Base-by-base conservation (phyloP, 164 flowering plant genomes). In the Saururus chinensis region DNA sequence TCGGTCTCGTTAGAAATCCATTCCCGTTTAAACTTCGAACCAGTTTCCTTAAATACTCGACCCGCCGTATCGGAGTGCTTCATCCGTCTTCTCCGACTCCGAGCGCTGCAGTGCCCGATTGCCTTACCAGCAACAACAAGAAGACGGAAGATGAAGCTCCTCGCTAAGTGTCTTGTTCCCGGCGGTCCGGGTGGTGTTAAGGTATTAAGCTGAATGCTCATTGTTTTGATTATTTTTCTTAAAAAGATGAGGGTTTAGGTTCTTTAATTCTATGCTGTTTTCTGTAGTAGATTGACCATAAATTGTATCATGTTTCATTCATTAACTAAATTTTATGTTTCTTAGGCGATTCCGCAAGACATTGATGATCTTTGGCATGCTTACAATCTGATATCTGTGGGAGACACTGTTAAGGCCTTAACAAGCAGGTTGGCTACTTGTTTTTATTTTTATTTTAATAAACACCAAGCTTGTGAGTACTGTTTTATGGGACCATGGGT, bases 301-400 rank as follows among this genome's bases (percentile, higher is more conserved):
- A n/a, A n/a, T n/a, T n/a, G n/a, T n/a, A n/a, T n/a, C n/a, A n/a
- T n/a, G n/a, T n/a, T n/a, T n/a, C n/a, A n/a, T n/a, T n/a, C n/a
- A n/a, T n/a, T n/a, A n/a, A n/a, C n/a, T n/a, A n/a, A n/a, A n/a
- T n/a, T n/a, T n/a, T n/a, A n/a, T n/a, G n/a, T n/a, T n/a, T n/a
- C n/a, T n/a, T n/a, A 89, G 96, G 80, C 86, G 87, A 61, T 82
- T 51, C 89, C 98, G 8, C 83, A 84, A 17, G 96, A 91, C 70
- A 40, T 87, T 7, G 98, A 91, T 72, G 98, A 91, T 73, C 70
- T 88, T 8, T 91, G 98, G 98, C 66, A 70, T 70, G 83, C 75
- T 62, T 91, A 86, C 60, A 88, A 91, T 71, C 70, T 91, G 60
- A 74, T 91, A 1, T 75, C 84, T 51, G 74, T 68, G 35, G 95